phyloP scores from a whole-genome alignment of 2,329 filamentous ascomycete genomes.

The Cladosporium colombiae region DNA sequence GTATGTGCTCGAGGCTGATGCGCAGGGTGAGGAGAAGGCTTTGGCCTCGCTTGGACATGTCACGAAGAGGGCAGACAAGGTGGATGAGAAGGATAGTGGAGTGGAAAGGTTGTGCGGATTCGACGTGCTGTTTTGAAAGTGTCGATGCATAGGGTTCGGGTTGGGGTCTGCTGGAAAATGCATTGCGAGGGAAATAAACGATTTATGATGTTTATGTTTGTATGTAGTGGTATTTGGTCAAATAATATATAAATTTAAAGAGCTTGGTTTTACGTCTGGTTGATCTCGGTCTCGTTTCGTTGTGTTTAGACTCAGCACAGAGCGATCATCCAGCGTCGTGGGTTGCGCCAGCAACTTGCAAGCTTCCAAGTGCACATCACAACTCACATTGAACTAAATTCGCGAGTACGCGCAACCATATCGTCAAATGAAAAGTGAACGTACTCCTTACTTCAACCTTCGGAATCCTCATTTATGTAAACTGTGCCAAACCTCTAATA shows the following conservation, averaged over 20 bases:
- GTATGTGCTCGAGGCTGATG: slow-evolving; percentile 63
- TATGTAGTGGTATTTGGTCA: background rate
- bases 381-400: background rate
- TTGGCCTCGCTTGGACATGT: background rate
- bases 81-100: background rate
- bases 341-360: too few species aligned
- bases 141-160: background rate
- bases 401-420: background rate
- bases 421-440: too few species aligned
- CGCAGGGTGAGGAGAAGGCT: slow-evolving; percentile 20
- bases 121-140: background rate
- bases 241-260: background rate
- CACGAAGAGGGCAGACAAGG: background rate
- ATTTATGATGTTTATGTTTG: background rate
- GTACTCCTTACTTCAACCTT: too few species aligned
- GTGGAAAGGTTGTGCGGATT: background rate
- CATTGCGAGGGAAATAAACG: background rate
- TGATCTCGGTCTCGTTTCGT: background rate
- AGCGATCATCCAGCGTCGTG: too few species aligned
- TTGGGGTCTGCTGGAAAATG: background rate
- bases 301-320: background rate
- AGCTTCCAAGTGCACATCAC: too few species aligned
- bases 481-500: background rate
- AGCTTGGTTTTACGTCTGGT: background rate
- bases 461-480: background rate